phyloP scores from a whole-genome alignment of 2,329 filamentous ascomycete species.

The Colletotrichum destructivum region DNA sequence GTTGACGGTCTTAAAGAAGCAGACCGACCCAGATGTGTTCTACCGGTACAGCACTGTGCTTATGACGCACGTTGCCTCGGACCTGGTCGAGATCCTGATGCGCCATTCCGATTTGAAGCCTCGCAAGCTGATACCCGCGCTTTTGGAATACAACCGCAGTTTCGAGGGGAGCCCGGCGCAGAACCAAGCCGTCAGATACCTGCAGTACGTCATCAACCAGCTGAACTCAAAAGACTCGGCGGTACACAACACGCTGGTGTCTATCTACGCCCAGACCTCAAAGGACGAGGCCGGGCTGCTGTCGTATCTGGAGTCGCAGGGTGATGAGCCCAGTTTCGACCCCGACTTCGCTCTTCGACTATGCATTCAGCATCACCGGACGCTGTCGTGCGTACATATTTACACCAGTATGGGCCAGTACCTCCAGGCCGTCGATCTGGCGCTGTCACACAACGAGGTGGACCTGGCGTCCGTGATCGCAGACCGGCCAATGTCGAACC shows the following conservation, averaged over 20 bases:
- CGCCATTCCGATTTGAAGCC: constrained; percentile 88
- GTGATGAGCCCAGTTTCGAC: constrained; percentile 89
- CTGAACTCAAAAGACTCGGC: constrained; percentile 85
- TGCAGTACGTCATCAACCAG: constrained; percentile 93
- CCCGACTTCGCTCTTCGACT: constrained; percentile 95
- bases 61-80: constrained; percentile 88
- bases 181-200: constrained; percentile 94
- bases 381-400: constrained; percentile 95
- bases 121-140: constrained; percentile 89
- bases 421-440: constrained; percentile 91
- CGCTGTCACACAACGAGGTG: constrained; percentile 89
- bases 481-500: constrained; percentile 85
- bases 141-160: constrained; percentile 93
- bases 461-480: constrained; percentile 92
- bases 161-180: constrained; percentile 77
- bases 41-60: constrained; percentile 98
- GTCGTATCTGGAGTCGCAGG: constrained; percentile 91
- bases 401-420: constrained; percentile 98
- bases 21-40: constrained; percentile 93
- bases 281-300: constrained; percentile 88
- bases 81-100: constrained; percentile 96
- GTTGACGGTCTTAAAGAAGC: constrained; percentile 89
- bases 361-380: constrained; percentile 94
- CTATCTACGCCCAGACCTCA: constrained; percentile 90
- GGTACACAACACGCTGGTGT: constrained; percentile 96